Base-by-base conservation (phyloP, 805 yeast species). In the Ogataea kodamae region DNA sequence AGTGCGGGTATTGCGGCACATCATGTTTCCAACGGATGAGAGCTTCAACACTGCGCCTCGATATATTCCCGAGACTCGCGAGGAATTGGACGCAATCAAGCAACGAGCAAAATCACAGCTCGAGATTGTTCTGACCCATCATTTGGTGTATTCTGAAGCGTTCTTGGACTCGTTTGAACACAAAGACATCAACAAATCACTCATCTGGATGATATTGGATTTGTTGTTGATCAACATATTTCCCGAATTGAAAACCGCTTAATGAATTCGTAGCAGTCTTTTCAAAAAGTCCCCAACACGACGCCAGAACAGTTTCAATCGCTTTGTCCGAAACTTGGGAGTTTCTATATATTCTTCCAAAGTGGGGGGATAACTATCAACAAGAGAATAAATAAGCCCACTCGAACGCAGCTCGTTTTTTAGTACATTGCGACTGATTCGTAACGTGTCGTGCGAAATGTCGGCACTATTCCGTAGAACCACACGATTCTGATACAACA, bases 121-220 rank as follows among this genome's bases (percentile, higher is more conserved):
- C 3, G 43, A 30, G 5, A 10, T 32, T 5, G 19, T 42, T 5
- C 17, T 36, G 15, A 22, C n/a, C 1, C n/a, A 33, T 9, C 27
- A 47, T 4, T 34, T 35, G 2, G 3, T 15, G 3, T 43, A 46
- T 8, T 18, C 49, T 51, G 38, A 50, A 9, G 22, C 19, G 5
- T 57, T 72, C 22, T 40, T 67, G 19, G 52, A 57, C 15, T 40
- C 57, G 6, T 62, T 67, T 27, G 50, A 55, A 10, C 55, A 65
- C 28, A 61, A 60, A 31, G 43, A 57, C 7, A 55, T 71, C 27
- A 74, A 73, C 48, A 66, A 68, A 43, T 57, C 67, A 12, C 46
- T 74, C 32, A 37, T 68, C 5, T 63, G 65, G 50, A 61, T 57
- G 25, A 14, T 72, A 0, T 12, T 70, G 22, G 78, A 74, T 43